phyloP scores from a whole-genome alignment of 2,329 filamentous ascomycete species.

The Botryotinia narcissicola region DNA sequence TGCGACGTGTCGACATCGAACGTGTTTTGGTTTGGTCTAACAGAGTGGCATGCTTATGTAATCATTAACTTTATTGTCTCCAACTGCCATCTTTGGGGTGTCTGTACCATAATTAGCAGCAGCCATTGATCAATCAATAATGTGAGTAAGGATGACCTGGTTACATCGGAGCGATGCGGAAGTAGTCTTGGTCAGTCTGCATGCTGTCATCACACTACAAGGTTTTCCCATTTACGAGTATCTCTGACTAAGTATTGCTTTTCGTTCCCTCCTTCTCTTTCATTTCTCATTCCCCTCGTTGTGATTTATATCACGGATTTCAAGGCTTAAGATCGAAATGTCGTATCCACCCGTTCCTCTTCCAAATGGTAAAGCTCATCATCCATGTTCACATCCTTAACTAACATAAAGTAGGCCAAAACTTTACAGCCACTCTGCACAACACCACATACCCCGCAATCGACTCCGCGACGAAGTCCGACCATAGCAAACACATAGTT shows the following conservation, averaged over 20 bases:
- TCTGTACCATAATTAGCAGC: background rate
- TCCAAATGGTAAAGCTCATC: conserved; percentile 7
- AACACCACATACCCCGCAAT: conserved; percentile 55
- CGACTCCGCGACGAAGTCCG: conserved; percentile 38
- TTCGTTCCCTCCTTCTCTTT: background rate
- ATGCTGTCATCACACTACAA: background rate
- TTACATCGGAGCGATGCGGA: background rate
- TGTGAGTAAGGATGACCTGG: background rate
- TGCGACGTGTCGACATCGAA: background rate
- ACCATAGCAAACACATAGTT: conserved; percentile 27
- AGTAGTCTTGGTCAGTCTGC: background rate
- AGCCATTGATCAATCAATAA: background rate
- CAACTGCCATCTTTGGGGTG: background rate
- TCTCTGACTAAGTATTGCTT: background rate
- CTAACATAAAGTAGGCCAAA: conserved; percentile 5
- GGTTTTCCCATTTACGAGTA: background rate
- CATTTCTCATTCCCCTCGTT: background rate
- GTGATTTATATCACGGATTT: background rate
- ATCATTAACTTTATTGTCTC: background rate
- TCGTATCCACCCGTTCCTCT: conserved; percentile 16
- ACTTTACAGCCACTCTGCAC: conserved; percentile 30
- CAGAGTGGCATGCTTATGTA: background rate
- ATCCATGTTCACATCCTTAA: background rate
- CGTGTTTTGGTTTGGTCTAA: background rate
- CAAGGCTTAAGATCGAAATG: background rate